phyloP scores from a whole-genome alignment of 495 filamentous ascomycete genomes.

The Penicillium waksmanii region DNA sequence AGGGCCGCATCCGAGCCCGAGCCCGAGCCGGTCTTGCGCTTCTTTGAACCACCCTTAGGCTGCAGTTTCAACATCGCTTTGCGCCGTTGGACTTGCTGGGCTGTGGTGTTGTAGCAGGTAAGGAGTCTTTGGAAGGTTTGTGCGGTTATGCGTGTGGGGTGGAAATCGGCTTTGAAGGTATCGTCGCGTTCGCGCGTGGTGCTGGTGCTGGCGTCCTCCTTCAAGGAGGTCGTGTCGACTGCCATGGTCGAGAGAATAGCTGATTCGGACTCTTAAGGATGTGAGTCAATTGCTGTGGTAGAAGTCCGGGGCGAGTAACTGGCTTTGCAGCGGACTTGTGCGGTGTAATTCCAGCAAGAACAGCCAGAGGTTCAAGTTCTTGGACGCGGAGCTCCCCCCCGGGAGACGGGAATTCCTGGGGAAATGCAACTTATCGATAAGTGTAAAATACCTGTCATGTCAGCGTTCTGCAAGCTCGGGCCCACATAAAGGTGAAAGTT shows the following conservation, averaged over 20 bases:
- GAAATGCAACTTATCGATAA: not conserved
- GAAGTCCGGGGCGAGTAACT: not conserved
- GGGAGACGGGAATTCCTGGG: too few species aligned
- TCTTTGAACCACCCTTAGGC: slow-evolving; percentile 24
- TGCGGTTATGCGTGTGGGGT: slow-evolving; percentile 33
- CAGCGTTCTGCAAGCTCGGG: not conserved
- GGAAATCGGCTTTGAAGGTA: slow-evolving; percentile 24
- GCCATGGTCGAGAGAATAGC: not conserved
- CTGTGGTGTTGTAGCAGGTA: slow-evolving; percentile 34
- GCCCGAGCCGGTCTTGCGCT: slow-evolving; percentile 6
- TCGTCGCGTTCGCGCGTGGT: not conserved
- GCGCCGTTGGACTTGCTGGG: slow-evolving; percentile 28
- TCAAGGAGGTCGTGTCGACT: not conserved
- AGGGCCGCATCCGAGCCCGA: not conserved
- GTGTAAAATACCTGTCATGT: not conserved
- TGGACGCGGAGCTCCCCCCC: too few species aligned
- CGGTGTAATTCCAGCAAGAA: too few species aligned
- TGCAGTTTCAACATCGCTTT: slow-evolving; percentile 28
- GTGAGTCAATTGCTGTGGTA: too few species aligned
- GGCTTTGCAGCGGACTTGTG: not conserved
- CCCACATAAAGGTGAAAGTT: not conserved
- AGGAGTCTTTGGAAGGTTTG: slow-evolving; percentile 39
- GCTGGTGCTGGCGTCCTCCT: too few species aligned
- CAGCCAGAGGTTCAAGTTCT: too few species aligned
- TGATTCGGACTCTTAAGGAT: not conserved